phyloP scores from a whole-genome alignment of 352 stramenopile genomes.

The Peronospora destructor region DNA sequence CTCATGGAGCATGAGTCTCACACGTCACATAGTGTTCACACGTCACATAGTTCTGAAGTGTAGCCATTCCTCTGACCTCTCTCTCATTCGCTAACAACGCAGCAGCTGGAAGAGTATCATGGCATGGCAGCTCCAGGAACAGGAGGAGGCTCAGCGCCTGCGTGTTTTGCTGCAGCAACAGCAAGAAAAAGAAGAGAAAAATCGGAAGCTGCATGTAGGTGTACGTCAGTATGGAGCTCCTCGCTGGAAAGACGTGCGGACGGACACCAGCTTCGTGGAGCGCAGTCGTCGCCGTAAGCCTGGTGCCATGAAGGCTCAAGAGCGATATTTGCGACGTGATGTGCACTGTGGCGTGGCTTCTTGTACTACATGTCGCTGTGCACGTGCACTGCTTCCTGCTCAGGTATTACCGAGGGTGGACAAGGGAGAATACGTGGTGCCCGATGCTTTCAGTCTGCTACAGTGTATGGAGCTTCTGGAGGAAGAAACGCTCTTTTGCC shows the following conservation, averaged over 20 bases:
- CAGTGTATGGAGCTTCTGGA: constrained; percentile 77
- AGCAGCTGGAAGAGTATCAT: constrained; percentile 1
- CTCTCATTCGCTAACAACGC: constrained; percentile 11
- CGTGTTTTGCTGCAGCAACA: constrained; percentile 15
- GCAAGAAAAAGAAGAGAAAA: constrained; percentile 24
- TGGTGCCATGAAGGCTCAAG: constrained; percentile 55
- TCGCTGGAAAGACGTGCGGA: constrained; percentile 48
- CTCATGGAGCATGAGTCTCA: no score
- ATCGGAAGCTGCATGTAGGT: constrained; percentile 19
- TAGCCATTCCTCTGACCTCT: constrained; percentile 3
- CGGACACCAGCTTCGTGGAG: constrained; percentile 63
- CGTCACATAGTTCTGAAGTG: constrained; percentile 13
- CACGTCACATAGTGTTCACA: constrained; percentile 18
- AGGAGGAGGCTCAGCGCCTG: constrained; percentile 26
- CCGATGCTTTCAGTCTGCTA: constrained; percentile 60
- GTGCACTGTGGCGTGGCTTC: constrained; percentile 56
- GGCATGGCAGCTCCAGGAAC: constrained; percentile 32
- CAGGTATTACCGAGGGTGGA: constrained; percentile 31
- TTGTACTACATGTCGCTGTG: constrained; percentile 35
- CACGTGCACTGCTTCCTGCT: constrained; percentile 20
- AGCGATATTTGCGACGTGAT: constrained; percentile 68
- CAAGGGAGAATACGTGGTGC: constrained; percentile 51
- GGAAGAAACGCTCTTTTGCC: constrained; percentile 44
- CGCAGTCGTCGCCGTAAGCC: constrained; percentile 67
- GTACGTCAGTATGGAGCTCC: constrained; percentile 18